These are phyloP conservation scores for Ramalina peruviana DNA, from an alignment of 495 filamentous ascomycete species.

Conservation along the genomic window DNA sequence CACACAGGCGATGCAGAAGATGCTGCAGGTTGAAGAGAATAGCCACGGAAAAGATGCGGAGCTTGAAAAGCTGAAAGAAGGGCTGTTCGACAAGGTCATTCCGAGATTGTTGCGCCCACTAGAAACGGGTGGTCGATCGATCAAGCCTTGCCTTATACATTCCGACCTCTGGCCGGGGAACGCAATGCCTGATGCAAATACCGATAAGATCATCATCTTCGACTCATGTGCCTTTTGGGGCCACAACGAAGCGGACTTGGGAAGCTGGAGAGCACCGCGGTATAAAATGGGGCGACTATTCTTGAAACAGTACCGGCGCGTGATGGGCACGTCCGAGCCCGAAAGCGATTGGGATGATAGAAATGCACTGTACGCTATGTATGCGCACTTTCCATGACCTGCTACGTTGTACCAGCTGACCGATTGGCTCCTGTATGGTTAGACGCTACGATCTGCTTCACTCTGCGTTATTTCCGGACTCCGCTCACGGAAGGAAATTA, in stretches of 20 bases:
- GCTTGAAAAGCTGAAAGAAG: slow-evolving; percentile 9
- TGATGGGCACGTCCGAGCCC: slow-evolving; percentile 4
- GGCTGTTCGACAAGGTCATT: slow-evolving; percentile 17
- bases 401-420: not conserved
- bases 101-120: slow-evolving; percentile 19
- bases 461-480: slow-evolving; percentile 9
- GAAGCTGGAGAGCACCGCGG: slow-evolving; percentile 10
- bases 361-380: slow-evolving; percentile 14
- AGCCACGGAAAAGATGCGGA: slow-evolving; percentile 13
- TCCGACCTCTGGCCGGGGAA: slow-evolving; percentile 38
- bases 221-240: slow-evolving; percentile 35
- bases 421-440: not conserved
- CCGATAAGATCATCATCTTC: slow-evolving; percentile 25
- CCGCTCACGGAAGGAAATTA: not conserved
- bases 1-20: slow-evolving; percentile 7
- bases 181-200: slow-evolving; percentile 21
- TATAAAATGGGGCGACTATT: slow-evolving; percentile 7
- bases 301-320: slow-evolving; percentile 7
- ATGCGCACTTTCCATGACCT: not conserved
- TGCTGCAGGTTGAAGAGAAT: slow-evolving; percentile 13
- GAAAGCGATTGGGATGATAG: slow-evolving; percentile 12
- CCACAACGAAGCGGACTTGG: slow-evolving; percentile 30
- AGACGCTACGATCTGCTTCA: slow-evolving; percentile 9
- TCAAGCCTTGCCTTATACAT: slow-evolving; percentile 32
- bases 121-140: slow-evolving; percentile 14